These are phyloP conservation scores for Aurantiochytrium sp. DNA, from an alignment of 108 stramenopile genomes.

Conservation along the genomic window DNA sequence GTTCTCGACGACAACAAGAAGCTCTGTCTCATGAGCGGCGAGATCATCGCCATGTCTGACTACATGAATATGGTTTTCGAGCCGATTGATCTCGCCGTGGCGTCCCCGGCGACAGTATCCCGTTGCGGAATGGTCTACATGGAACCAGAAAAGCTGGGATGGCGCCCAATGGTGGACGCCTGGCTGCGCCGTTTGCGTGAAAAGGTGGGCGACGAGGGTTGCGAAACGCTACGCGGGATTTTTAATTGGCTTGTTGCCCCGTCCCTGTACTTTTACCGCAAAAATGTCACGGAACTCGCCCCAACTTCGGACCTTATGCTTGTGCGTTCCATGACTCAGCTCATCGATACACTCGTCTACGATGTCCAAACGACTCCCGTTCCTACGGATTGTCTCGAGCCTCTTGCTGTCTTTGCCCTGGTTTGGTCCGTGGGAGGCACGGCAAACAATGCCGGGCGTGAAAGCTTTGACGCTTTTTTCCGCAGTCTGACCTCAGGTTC, in stretches of 20 bases:
- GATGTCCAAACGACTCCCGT: neutral
- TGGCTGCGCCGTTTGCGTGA: constrained; percentile 49
- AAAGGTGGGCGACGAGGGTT: constrained; percentile 47
- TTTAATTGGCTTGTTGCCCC: constrained; percentile 53
- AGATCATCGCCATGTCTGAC: constrained; percentile 64
- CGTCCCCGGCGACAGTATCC: constrained; percentile 60
- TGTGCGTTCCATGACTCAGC: neutral
- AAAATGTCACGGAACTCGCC: constrained; percentile 63
- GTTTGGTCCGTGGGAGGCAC: neutral
- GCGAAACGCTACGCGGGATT: constrained; percentile 50
- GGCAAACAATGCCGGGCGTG: neutral
- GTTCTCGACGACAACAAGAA: constrained; percentile 59
- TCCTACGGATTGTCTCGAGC: neutral
- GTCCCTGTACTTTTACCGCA: constrained; percentile 48
- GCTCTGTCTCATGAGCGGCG: constrained; percentile 62
- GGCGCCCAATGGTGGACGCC: constrained; percentile 48
- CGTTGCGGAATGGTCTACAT: constrained; percentile 67
- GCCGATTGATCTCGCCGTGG: constrained; percentile 61
- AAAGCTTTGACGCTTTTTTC: neutral
- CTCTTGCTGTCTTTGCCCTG: neutral
- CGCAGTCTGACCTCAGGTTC: neutral
- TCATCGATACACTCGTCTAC: neutral
- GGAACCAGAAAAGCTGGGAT: constrained; percentile 58
- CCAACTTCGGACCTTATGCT: constrained; percentile 30
- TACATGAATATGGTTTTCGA: constrained; percentile 65